Base-by-base conservation (phyloP, 225 moss, liverwort and hornwort genomes). In the Straminergon stramineum region DNA sequence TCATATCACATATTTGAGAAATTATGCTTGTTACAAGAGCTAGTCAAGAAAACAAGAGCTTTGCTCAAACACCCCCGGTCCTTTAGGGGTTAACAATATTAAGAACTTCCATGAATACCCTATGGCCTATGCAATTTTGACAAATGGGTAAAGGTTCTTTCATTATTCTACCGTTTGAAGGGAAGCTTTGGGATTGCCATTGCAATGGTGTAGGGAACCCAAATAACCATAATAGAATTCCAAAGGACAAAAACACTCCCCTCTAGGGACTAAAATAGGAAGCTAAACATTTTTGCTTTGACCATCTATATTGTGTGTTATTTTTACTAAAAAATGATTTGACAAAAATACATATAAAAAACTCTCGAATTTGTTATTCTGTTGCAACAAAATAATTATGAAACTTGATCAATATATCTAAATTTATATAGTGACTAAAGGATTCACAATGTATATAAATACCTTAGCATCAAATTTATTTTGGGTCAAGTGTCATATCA, bases 81-180 rank as follows among this genome's bases (percentile, higher is more conserved):
- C n/a, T n/a, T n/a, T n/a, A n/a, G n/a, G n/a, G 27, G 15, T 27
- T 27, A 73, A 43, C 27, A 73, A 28, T 24, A 0, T 15, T 39
- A 70, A 39, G 41, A 73, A 27, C 43, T 73, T 73, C 5, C 5
- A 23, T 8, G 1, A 23, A 71, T 4, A 15, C 3, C 5, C 9
- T 3, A 9, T 43, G 9, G 1, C 5, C 9, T 3, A 9, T 73
- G 15, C 1, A 0, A 0, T 9, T 43, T 73, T 15, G 0, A 41
- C 15, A 43, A 5, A 27, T 73, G 5, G 9, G 1, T 1, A 73
- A 5, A 43, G 16, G 27, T 43, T 73, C 73, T 2, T 43, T 41
- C 9, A 27, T 43, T 43, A 15, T 73, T 16, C 15, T 2, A 73
- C 16, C 4, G 24, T 39, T 43, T 73, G 4, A 43, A 41, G 41